Evolutionary conservation across 2,329 filamentous ascomycete species (phyloP), one percentile per base, ranked within the genome.

Genomic region (Pseudopyricularia javanii): DNA sequence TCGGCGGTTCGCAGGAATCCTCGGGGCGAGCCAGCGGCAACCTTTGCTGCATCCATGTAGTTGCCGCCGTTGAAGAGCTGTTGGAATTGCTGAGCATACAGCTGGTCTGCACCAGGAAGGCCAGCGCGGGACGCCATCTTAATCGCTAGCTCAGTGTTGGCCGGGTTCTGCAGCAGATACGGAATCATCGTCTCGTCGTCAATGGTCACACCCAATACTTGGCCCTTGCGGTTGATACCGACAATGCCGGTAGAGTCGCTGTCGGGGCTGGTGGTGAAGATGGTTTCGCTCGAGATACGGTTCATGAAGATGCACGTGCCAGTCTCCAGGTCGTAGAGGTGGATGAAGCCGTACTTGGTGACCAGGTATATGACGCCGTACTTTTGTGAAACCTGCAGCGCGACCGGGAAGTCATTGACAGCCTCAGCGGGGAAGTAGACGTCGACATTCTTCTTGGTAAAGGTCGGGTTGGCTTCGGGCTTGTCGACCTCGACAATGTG

Each of bases 261-360:
- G 66, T 98, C 93, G 34, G 84, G 74, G 48, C 88, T 86, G 20
- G 91, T 96, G 26, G 91, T 94, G 74, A 98, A 98, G 67, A 98
- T 97, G 26, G 93, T 98, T 67, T 98, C 93, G 74, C 90, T 95
- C 33, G 93, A 98, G 64, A 98, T 98, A 62, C 94, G 86, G 78
- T 98, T 98, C 90, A 98, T 94, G 80, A 96, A 98, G 66, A 98
- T 93, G 67, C 89, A 94, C 12, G 86, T 87, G 54, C 88, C 94
- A 7, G 88, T 93, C 74, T 98, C 94, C 54, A 98, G 82, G 64
- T 98, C 94, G 72, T 98, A 97, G 24, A 98, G 80, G 71, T 98
- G 93, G 62, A 98, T 97, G 72, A 97, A 98, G 52, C 93, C 93
- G 64, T 96, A 98, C 70, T 98, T 98, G 54, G 93, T 98, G 57